Percentiles rank a stretch among this genome's conserved stretches.
Evolutionary conservation across 371 early-diverging fungal genomes (phyloP).

Genomic region (Apophysomyces ossiformis): DNA sequence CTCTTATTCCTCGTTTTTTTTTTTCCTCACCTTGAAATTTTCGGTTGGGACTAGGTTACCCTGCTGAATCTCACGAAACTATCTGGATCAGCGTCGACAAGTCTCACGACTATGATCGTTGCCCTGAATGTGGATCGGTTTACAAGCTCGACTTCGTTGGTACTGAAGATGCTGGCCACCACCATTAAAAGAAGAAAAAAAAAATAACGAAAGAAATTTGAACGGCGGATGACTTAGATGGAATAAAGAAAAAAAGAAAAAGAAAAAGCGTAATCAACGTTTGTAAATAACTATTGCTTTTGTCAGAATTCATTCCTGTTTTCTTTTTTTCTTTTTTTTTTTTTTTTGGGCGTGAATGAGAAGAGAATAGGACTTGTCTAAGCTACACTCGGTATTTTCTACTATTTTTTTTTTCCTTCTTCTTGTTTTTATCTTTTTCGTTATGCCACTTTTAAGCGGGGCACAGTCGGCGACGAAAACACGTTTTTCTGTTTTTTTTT

Average conservation of each 20-base stretch:
- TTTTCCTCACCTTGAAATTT: constrained; percentile 4
- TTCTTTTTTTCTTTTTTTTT: background rate
- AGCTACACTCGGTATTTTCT: no score
- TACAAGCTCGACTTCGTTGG: constrained; percentile 68
- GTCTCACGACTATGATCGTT: constrained; percentile 86
- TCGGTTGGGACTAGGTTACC: constrained; percentile 68
- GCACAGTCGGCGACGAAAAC: no score
- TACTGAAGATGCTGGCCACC: constrained; percentile 53
- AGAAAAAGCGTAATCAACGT: background rate
- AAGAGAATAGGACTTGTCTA: no score
- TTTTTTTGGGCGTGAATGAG: background rate
- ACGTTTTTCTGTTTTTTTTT: no score
- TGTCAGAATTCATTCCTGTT: background rate
- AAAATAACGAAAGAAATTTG: constrained; percentile 1
- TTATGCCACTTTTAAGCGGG: no score
- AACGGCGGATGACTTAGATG: constrained; percentile 8
- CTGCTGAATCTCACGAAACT: constrained; percentile 87
- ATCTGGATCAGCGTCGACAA: constrained; percentile 83
- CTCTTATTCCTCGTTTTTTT: background rate
- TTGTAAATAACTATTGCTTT: background rate
- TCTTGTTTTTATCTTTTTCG: no score
- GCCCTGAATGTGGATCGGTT: constrained; percentile 95
- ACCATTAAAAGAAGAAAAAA: constrained; percentile 27
- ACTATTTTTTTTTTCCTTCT: no score
- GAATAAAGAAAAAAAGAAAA: background rate